Evolutionary conservation across 1,139 yeast genomes (phyloP).

Genomic region (Hemisphaericaspora xylofermentans): DNA sequence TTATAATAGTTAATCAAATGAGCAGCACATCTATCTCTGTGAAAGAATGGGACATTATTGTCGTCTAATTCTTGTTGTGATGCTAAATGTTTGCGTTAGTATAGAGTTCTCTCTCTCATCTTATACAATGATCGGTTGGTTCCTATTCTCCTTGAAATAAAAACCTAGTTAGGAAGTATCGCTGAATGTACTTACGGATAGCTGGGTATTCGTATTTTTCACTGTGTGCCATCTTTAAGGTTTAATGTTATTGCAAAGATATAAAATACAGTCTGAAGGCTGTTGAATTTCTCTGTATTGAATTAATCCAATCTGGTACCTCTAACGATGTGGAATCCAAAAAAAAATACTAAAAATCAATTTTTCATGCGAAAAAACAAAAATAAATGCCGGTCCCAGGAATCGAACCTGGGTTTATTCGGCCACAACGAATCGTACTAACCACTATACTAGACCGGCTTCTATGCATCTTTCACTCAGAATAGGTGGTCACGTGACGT

Average conservation of each 20-base stretch:
- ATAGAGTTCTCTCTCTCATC: not conserved
- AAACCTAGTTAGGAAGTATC: not conserved
- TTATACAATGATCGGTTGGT: not conserved
- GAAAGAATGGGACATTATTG: constrained; percentile 44
- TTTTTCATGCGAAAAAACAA: too few relatives aligned
- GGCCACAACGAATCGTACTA: too few relatives aligned
- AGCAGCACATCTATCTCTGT: constrained; percentile 50
- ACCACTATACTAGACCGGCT: too few relatives aligned
- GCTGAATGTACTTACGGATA: constrained; percentile 25
- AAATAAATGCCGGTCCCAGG: too few relatives aligned
- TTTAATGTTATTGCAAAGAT: not conserved
- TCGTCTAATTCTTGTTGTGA: constrained; percentile 44
- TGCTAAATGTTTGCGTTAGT: constrained; percentile 13
- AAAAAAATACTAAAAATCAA: too few relatives aligned
- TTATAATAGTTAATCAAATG: constrained; percentile 46
- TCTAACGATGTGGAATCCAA: too few relatives aligned
- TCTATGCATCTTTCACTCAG: too few relatives aligned
- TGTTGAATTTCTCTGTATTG: too few relatives aligned
- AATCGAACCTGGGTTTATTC: too few relatives aligned
- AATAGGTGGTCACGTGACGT: too few relatives aligned
- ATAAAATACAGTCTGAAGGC: too few relatives aligned
- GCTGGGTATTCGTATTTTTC: constrained; percentile 26
- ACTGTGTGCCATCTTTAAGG: constrained; percentile 9
- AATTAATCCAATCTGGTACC: too few relatives aligned
- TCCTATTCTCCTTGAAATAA: not conserved